Evolutionary conservation across 164 flowering plant genomes (phyloP), one percentile per base, ranked within the genome.

Genomic region (Macadamia integrifolia): DNA sequence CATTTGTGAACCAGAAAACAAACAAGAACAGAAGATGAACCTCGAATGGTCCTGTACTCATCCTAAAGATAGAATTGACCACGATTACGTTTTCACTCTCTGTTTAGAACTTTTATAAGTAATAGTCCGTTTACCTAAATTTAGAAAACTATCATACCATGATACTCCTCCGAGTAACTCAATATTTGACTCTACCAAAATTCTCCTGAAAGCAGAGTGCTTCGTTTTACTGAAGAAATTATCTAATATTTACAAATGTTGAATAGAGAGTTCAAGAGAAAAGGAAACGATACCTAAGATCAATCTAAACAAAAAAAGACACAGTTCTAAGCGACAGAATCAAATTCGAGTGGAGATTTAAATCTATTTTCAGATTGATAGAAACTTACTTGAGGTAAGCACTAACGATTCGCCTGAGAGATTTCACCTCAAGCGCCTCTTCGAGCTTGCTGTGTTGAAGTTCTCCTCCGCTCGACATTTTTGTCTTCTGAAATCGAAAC

Each of bases 341-440:
- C 12, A 61, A 6, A 30, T 35, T 2, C 0, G 0, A 35, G 5
- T 5, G 40, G 5, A 35, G 40, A 35, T 35, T 35, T 2, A 42
- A 31, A 17, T 9, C 9, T 9, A n/a, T 42, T 42, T 23, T 6
- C 13, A 62, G 12, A 69, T 35, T 2, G 5, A 5, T 0, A 35
- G 40, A 35, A 40, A 30, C 18, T 46, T 76, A 91, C 97, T 93
- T 91, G 80, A 93, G 90, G 60, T 85, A 93, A 53, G 98, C 97
- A 70, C 96, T 87, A 72, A 93, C 85, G 74, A 91, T 93, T 44
- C 95, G 91, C 44, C 96, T 70, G 17, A 93, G 93, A 12, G 97
- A 93, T 75, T 90, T 78, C 53, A 90, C 81, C 84, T 93, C 98
- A 14, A 91, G 88, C 50, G 89, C 93, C 77, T 87, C 95, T 71